Evolutionary conservation across 2,329 filamentous ascomycete genomes (phyloP), one percentile per base, ranked within the genome.

Genomic region (Cladobotryum protrusum): DNA sequence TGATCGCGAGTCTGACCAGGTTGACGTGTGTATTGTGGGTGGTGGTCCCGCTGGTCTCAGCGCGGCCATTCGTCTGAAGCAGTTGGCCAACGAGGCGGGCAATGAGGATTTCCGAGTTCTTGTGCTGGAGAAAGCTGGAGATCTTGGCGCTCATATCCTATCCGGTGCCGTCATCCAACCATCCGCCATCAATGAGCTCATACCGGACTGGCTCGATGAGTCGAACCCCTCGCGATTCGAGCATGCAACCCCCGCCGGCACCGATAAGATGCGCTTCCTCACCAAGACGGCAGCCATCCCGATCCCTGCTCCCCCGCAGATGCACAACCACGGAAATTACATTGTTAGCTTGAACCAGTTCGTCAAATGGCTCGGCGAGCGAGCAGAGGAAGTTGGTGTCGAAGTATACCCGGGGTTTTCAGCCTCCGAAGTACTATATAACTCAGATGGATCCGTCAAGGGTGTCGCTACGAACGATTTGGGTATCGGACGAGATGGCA

Each of bases 311-410:
- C 93, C 93, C 41, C 93, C 93, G 32, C 93, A 97, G 73, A 99
- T 99, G 93, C 83, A 91, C 74, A 99, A 99, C 67, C 82, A 95
- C 62, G 93, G 93, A 58, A 99, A 99, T 72, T 97, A 95, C 69
- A 99, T 99, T 58, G 83, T 99, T 63, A 95, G 89, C 63, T 72
- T 99, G 62, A 97, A 95, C 68, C 89, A 97, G 68, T 86, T 99
- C 63, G 87, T 87, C 50, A 95, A 92, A 70, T 99, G 93, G 93
- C 77, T 99, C 2, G 91, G 89, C 44, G 93, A 97, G 67, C 82
- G 92, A 43, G 93, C 93, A n/a, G 93, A 99, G 70, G 93, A 97
- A 71, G 65, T 95, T 29, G 93, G 93, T 32, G 93, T 99, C 24
- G 93, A 99, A 70, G 82, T 99, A 12, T 99, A 97, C 61, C 88